These are phyloP conservation scores for Suhomyces sp. DNA, from an alignment of 805 yeast genomes.

Conservation along the genomic window DNA sequence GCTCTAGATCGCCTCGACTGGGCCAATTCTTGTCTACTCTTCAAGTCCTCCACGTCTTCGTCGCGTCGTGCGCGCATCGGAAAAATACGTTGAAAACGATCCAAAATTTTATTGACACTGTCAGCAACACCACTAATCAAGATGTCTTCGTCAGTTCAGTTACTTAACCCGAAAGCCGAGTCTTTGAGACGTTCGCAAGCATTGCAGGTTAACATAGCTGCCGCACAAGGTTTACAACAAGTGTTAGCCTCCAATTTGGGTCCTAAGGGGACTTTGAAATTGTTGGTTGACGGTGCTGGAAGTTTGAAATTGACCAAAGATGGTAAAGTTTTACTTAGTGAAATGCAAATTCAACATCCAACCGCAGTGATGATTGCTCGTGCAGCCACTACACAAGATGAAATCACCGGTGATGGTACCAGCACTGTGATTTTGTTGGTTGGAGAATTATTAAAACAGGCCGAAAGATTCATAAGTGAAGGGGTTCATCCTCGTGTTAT, in stretches of 20 bases:
- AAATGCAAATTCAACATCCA: constrained; percentile 83
- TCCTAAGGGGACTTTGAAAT: constrained; percentile 94
- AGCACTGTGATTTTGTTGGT: constrained; percentile 92
- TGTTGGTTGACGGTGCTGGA: constrained; percentile 96
- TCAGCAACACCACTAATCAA: background rate
- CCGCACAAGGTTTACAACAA: constrained; percentile 95
- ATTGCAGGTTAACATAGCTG: constrained; percentile 87
- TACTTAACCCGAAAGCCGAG: constrained; percentile 96
- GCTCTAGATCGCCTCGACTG: background rate
- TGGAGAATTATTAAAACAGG: constrained; percentile 92
- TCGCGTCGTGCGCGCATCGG: constrained; percentile 1
- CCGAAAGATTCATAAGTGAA: constrained; percentile 85
- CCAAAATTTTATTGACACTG: background rate
- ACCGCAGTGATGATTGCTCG: constrained; percentile 65
- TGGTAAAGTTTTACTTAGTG: constrained; percentile 88
- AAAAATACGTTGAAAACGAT: constrained; percentile 7
- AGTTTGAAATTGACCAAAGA: constrained; percentile 93
- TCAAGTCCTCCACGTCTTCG: background rate
- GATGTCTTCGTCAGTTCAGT: constrained; percentile 69
- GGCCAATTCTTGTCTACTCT: background rate
- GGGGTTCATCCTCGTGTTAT: constrained; percentile 95
- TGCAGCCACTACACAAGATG: constrained; percentile 98
- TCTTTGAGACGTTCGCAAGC: constrained; percentile 95
- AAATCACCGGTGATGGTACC: constrained; percentile 98
- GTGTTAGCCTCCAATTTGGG: constrained; percentile 91